Percentiles rank a stretch among this genome's conserved stretches.
phyloP scores from a whole-genome alignment of 495 filamentous ascomycete species.

The Neurospora pannonica region DNA sequence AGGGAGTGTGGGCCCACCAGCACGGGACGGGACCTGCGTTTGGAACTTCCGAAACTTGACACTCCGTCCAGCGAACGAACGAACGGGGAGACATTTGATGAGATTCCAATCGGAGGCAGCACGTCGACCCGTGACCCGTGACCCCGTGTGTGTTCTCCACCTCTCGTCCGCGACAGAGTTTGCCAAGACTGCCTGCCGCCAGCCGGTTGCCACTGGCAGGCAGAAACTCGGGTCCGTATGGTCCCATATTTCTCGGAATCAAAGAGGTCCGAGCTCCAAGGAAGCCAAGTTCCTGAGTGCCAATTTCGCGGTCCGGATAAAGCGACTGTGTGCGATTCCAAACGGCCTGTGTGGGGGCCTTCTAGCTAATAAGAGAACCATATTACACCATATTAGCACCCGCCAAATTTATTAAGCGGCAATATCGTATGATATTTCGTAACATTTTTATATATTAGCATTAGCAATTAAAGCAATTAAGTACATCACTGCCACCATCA shows the following conservation, averaged over 20 bases:
- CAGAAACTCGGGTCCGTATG: background rate
- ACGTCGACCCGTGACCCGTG: background rate
- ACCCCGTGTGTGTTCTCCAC: background rate
- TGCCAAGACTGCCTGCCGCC: background rate
- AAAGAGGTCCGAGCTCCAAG: background rate
- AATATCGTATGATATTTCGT: too few relatives aligned
- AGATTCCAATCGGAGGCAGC: background rate
- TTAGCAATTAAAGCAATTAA: too few relatives aligned
- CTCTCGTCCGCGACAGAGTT: background rate
- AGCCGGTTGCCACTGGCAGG: background rate
- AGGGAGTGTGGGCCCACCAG: background rate
- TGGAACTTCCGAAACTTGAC: background rate
- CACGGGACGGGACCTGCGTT: background rate
- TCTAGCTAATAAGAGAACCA: too few relatives aligned
- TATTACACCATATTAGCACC: too few relatives aligned
- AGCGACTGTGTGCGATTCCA: too few relatives aligned
- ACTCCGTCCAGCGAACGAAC: background rate
- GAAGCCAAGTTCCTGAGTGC: background rate
- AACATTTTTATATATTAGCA: too few relatives aligned
- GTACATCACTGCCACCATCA: too few relatives aligned
- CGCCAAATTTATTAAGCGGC: too few relatives aligned
- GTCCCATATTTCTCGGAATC: background rate
- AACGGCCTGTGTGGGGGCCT: too few relatives aligned
- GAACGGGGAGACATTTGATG: background rate
- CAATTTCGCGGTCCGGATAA: too few relatives aligned